Percentiles rank a stretch among this genome's conserved stretches.
These are phyloP conservation scores for Saraca asoca DNA, from an alignment of 331 rosid species.

Conservation along the genomic window DNA sequence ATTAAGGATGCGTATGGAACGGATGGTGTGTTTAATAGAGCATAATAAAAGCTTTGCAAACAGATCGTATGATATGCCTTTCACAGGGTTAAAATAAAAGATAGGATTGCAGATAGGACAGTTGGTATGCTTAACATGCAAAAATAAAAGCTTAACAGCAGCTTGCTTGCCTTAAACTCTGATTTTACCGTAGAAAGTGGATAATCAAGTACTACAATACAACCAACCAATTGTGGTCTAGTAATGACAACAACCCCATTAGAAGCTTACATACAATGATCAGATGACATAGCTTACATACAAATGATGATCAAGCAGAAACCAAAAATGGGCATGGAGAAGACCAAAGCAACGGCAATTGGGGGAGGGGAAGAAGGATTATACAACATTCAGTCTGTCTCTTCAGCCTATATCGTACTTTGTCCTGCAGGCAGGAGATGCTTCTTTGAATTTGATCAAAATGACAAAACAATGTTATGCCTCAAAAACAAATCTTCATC, in stretches of 20 bases:
- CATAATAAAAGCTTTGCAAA: no score
- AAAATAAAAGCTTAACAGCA: no score
- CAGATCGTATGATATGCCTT: no score
- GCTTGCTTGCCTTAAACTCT: not conserved
- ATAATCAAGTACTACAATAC: not conserved
- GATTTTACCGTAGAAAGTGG: not conserved
- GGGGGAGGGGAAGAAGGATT: not conserved
- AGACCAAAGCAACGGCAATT: not conserved
- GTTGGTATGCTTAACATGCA: no score
- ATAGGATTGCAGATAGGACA: no score
- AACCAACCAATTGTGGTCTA: no score
- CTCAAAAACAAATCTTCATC: constrained; percentile 12
- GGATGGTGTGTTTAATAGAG: no score
- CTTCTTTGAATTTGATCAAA: constrained; percentile 20
- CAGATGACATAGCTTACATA: not conserved
- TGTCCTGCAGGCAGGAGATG: constrained; percentile 20
- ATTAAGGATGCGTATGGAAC: no score
- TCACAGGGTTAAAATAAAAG: no score
- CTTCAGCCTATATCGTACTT: constrained; percentile 8
- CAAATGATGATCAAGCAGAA: not conserved
- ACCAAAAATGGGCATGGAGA: not conserved
- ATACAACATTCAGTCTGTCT: constrained; percentile 4
- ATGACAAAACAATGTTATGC: constrained; percentile 30
- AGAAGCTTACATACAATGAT: no score
- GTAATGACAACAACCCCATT: no score